Evolutionary conservation across 2,329 filamentous ascomycete species (phyloP), one percentile per base, ranked within the genome.

Genomic region (Sclerotinia minor): DNA sequence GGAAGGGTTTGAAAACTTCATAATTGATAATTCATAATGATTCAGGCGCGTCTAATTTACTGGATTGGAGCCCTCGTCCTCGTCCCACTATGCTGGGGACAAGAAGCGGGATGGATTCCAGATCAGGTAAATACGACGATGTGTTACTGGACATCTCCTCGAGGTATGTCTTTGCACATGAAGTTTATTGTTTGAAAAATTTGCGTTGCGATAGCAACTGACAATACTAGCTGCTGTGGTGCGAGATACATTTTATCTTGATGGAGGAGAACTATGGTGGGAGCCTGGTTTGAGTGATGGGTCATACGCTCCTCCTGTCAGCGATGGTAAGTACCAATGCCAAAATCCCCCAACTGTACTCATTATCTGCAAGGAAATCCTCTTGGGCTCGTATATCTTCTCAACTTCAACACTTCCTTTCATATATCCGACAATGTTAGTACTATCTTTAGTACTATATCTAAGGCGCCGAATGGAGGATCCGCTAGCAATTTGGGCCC

Each of bases 191-290:
- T 26, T 61, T 50, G 32, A 50, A 38, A 13, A 5, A 38, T 13
- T 17, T 38, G 6, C n/a, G 24, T 24, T 61, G n/a, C 29, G 50
- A 61, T 60, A 63, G 67, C n/a, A 70, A 67, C 74, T 79, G 65
- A 78, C 70, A 47, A 63, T 49, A 53, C 17, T 72, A 89, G 87
- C 82, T 70, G 83, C 83, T 49, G 77, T 87, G 3, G 77, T 90
- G 47, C 83, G 83, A 53, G 87, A 91, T 72, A 87, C 83, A 2
- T 78, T 90, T 21, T 91, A 89, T 73, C 76, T 91, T 29, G 88
- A 91, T 75, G 89, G 89, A 49, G 89, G 89, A 4, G 70, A 75
- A 53, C 75, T 89, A 15, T 81, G 70, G 69, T 90, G 87, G 86
- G 70, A 78, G 45, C 81, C 81, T 3, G 82, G 82, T 15, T 72